Evolutionary conservation across 352 stramenopile species (phyloP), one percentile per base, ranked within the genome.

Genomic region (Aphanomyces euteiches): DNA sequence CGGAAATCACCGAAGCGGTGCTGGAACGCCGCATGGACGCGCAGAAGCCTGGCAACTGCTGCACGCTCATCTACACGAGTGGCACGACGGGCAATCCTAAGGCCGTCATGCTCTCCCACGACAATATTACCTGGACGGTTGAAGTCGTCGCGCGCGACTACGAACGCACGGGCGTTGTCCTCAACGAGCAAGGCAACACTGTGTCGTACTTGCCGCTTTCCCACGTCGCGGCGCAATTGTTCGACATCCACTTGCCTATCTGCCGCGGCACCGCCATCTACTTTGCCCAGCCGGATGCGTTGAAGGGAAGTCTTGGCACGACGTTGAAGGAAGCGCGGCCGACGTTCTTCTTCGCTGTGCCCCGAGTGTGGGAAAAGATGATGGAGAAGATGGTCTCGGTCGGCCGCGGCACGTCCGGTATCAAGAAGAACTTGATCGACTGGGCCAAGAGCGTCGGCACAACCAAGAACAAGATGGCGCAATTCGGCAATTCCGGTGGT

Each of bases 61-160:
- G 79, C 57, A 91, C 87, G 50, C 75, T 97, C 28, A 95, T 97
- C 69, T 98, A 97, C 81, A 97, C 90, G 38, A 96, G 19, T n/a
- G 54, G 54, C 54, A 89, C 83, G 38, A 90, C 83, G 5, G 83
- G 83, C 13, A 75, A 78, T 28, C 77, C 83, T 13, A 90, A 90
- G 73, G 83, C 75, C 70, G 83, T 89, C 45, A 89, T 90, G 83
- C 83, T 90, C 76, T 89, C 81, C 19, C 81, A 90, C 67, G 83
- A 90, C 74, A 88, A 88, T 66, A 80, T 88, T 59, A 87, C 80
- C 28, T 90, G 79, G 79, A 90, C 81, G 17, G 87, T 28, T 28
- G 28, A 28, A 28, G 28, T 28, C 2, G 28, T 28, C 28, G 77
- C 84, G 37, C 81, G 80, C 58, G 77, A 74, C 53, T 67, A 84